Evolutionary conservation across 495 filamentous ascomycete species (phyloP).

Genomic region (Evansstolkia leycettana): DNA sequence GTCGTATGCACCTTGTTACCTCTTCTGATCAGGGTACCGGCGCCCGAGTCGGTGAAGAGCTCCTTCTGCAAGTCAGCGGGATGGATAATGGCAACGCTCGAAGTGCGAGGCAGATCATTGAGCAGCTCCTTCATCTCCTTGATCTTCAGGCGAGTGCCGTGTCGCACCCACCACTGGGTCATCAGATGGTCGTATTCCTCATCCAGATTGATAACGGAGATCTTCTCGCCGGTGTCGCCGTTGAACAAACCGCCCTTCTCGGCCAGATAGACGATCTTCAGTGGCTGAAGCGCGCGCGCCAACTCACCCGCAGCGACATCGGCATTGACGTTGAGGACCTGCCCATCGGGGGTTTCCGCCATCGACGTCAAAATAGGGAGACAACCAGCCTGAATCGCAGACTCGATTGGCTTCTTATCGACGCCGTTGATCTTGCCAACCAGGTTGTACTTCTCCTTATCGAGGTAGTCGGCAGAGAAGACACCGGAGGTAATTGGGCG

Average conservation of each 20-base stretch:
- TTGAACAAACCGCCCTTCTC: conserved; percentile 97
- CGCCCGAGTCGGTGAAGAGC: conserved; percentile 90
- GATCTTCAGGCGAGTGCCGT: conserved; percentile 94
- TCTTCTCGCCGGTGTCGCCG: conserved; percentile 86
- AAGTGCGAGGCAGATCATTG: conserved; percentile 73
- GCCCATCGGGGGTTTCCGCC: conserved; percentile 87
- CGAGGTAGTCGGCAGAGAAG: conserved; percentile 87
- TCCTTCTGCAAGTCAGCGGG: conserved; percentile 91
- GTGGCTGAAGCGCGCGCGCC: conserved; percentile 74
- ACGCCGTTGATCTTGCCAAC: conserved; percentile 94
- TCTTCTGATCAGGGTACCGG: conserved; percentile 85
- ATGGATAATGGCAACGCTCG: conserved; percentile 96
- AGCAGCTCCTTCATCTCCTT: conserved; percentile 96
- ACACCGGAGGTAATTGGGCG: conserved; percentile 88
- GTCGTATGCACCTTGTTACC: conserved; percentile 82
- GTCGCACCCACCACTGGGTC: conserved; percentile 91
- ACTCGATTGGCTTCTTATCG: conserved; percentile 82
- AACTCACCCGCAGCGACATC: conserved; percentile 93
- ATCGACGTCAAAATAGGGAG: conserved; percentile 93
- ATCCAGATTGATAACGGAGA: conserved; percentile 94
- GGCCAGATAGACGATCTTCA: conserved; percentile 97
- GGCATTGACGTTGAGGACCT: conserved; percentile 95
- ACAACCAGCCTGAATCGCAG: conserved; percentile 82
- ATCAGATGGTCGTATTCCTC: conserved; percentile 95
- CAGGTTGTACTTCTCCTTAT: conserved; percentile 87